Percentiles rank a stretch among this genome's conserved stretches.
These are phyloP conservation scores for Beauveria varroae DNA, from an alignment of 2,329 filamentous ascomycete species.

Conservation along the genomic window DNA sequence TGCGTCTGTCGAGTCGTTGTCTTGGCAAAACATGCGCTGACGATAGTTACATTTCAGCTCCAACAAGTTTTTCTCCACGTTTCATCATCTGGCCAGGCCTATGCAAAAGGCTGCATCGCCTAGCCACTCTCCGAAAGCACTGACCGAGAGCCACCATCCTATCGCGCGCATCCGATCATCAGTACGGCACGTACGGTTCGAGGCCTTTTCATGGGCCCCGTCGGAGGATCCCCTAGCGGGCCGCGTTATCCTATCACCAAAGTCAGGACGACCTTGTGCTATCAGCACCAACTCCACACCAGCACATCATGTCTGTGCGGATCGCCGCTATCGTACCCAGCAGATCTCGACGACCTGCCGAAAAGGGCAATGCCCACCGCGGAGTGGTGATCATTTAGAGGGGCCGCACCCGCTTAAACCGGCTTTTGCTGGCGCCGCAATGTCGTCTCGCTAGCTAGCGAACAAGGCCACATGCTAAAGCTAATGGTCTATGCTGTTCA, in stretches of 20 bases:
- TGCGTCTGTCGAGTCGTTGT: no score
- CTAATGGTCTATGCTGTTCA: neutral
- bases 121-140: neutral
- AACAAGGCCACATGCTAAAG: neutral
- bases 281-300: constrained; percentile 5
- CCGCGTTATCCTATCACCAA: constrained; percentile 5
- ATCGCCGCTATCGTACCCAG: constrained; percentile 10
- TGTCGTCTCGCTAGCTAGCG: neutral
- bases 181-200: neutral
- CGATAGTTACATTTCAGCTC: neutral
- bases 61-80: neutral
- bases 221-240: neutral
- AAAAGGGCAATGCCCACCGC: constrained; percentile 14
- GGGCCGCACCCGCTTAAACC: neutral
- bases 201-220: neutral
- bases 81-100: neutral
- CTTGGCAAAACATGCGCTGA: no score
- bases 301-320: constrained; percentile 10
- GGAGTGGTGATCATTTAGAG: neutral
- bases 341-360: constrained; percentile 16
- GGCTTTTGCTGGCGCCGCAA: neutral
- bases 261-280: neutral
- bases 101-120: neutral
- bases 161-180: neutral
- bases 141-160: neutral